phyloP scores from a whole-genome alignment of 495 filamentous ascomycete genomes.

The Xylaria sp. region DNA sequence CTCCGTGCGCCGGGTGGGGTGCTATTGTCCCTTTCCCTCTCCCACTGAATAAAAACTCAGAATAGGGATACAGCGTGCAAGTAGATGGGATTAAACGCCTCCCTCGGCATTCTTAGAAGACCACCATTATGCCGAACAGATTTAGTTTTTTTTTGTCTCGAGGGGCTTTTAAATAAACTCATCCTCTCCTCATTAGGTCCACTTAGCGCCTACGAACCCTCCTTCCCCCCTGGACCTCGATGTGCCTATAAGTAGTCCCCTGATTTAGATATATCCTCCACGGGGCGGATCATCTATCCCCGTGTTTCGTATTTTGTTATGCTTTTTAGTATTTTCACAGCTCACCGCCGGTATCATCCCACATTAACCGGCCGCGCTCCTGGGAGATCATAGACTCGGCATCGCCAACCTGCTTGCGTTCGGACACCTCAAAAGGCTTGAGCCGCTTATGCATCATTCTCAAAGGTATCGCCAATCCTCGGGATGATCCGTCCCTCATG shows the following conservation, averaged over 20 bases:
- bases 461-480: conserved; percentile 82
- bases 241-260: not conserved
- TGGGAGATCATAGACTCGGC: conserved; percentile 70
- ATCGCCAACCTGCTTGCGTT: conserved; percentile 87
- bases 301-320: conserved; percentile 1
- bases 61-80: not conserved
- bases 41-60: not conserved
- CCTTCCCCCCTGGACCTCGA: not conserved
- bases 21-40: not conserved
- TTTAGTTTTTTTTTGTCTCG: not conserved
- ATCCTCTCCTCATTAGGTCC: not conserved
- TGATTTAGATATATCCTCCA: not conserved
- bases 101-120: not conserved
- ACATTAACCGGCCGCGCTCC: conserved; percentile 31
- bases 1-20: not conserved
- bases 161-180: not conserved
- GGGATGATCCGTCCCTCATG: conserved; percentile 81
- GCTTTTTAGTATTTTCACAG: conserved; percentile 23
- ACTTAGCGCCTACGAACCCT: not conserved
- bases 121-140: not conserved
- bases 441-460: conserved; percentile 68
- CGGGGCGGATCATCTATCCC: conserved; percentile 6
- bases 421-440: conserved; percentile 71
- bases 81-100: not conserved
- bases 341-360: conserved; percentile 29